Base-by-base conservation (phyloP, 2,329 filamentous ascomycete genomes). In the Cordyceps pruinosa region DNA sequence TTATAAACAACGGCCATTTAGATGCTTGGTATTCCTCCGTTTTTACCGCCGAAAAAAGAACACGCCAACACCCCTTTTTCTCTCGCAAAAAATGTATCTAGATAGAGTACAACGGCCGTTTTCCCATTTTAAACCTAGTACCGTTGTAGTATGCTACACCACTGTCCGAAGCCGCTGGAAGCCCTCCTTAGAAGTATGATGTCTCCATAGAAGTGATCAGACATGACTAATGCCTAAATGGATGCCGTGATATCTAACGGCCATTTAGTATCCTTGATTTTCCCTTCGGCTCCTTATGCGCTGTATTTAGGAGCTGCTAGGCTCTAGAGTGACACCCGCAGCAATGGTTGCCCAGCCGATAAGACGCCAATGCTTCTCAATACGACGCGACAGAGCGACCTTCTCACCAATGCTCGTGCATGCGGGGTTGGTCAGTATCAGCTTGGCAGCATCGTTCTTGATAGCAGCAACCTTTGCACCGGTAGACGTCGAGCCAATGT, bases 341-440 rank as follows among this genome's bases (percentile, higher is more conserved):
- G 87, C 85, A 70, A 90, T 90, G 63, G 88, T 91, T 59, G 88
- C 88, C 90, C 90, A 95, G 66, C 90, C 90, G 67, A 96, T 95
- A 70, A 95, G 81, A 77, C 91, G 89, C 93, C 93, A 97, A 77
- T 97, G 93, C 85, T 97, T 97, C 77, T 99, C 94, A 68, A 97
- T 97, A 86, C 94, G 89, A 77, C 94, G 83, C 72, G 86, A 91
- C 69, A 99, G 81, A 42, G 94, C 94, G 68, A 99, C 92, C 87
- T 99, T 97, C 81, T 99, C 93, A 63, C 92, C 92, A 69, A 97
- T 87, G 72, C 96, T 93, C 51, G 94, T 99, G 80, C 94, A 99
- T 58, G 94, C 94, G 45, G 92, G 92, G 71, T 86, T 93, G 60
- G 92, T 97, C 66, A 99, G 80, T 59, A 90, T 87, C 64, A 99